Evolutionary conservation across 2,329 filamentous ascomycete genomes (phyloP), one percentile per base, ranked within the genome.

Genomic region (Knufia fluminis): DNA sequence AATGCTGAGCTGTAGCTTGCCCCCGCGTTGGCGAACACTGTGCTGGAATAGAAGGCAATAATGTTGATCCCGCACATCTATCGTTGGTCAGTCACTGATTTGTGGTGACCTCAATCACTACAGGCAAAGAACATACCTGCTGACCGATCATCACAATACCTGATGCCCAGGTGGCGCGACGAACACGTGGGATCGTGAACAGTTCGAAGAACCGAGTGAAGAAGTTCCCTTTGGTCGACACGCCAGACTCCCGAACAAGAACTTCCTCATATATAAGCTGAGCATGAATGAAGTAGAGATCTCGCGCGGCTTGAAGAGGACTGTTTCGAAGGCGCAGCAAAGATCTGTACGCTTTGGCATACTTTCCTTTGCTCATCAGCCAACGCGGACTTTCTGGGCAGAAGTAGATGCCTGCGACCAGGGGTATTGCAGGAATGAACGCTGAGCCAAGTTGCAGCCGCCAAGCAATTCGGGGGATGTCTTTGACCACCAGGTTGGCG

Each of bases 401-500:
- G 48, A 83, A 70, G 63, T 77, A 87, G 56, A 86, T 77, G 50
- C 80, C 77, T 36, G 80, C 58, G 4, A 83, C 63, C 16, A 77
- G 75, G 2, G 78, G 77, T 1, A 83, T 71, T 55, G 83, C 75
- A 6, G 82, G 81, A 31, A 83, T 75, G 44, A 83, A 79, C 2
- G 82, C 79, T 2, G 80, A 82, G 8, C 73, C 80, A 4, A 85
- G 65, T 59, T 82, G 79, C 20, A 83, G 66, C 33, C 82, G 70
- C 82, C 82, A 85, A 4, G 77, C 70, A 32, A 80, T 76, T 2
- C 60, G 59, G n/a, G 78, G 77, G 0, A 72, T 71, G 44, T 81
- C 70, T 40, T 77, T 79, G 36, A 85, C 77, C 3, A 74, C 78
- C 24, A 85, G 69, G 58, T 85, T 85, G 53, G 80, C 80, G 51